Evolutionary conservation across 768 basidiomycete genomes (phyloP).

Genomic region (Atractiella rhizophila): DNA sequence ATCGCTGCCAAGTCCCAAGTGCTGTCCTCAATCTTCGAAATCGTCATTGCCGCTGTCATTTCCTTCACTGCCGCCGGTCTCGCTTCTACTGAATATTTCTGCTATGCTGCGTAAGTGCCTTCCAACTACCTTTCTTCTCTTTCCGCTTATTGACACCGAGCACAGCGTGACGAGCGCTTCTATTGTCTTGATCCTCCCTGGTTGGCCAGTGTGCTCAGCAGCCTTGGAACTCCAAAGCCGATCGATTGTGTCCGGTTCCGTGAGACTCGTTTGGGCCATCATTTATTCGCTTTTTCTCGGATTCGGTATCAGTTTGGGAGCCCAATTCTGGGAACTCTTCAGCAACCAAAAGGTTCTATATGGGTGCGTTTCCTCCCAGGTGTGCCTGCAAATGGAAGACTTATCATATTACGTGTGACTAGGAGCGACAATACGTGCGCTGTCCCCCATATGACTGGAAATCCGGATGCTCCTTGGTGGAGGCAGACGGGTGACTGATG

Average conservation of each 20-base stretch:
- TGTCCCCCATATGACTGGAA: conserved; percentile 30
- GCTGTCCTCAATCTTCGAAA: conserved; percentile 60
- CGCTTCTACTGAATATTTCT: conserved; percentile 40
- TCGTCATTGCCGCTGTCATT: conserved; percentile 34
- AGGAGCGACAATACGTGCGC: conserved; percentile 36
- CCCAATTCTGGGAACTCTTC: conserved; percentile 33
- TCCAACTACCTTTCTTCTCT: conserved; percentile 49
- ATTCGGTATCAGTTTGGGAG: conserved; percentile 60
- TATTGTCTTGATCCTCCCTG: conserved; percentile 37
- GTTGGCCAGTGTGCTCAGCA: conserved; percentile 24
- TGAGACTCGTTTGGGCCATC: conserved; percentile 40
- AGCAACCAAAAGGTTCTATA: conserved; percentile 10
- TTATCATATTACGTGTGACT: conserved; percentile 20
- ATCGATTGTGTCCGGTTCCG: conserved; percentile 60
- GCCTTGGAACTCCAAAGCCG: conserved; percentile 54
- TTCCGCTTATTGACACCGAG: too few species aligned
- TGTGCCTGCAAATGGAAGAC: neutral
- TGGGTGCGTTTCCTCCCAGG: neutral
- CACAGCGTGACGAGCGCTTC: conserved; percentile 46
- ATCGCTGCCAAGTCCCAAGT: conserved; percentile 44
- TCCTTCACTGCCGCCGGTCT: conserved; percentile 56
- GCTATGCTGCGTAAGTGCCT: conserved; percentile 61
- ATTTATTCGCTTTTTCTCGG: conserved; percentile 41
- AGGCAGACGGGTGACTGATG: too few species aligned
- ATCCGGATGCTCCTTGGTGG: too few species aligned